These are phyloP conservation scores for Poterioochromonas sp. DNA, from an alignment of 352 stramenopile species.

Conservation along the genomic window DNA sequence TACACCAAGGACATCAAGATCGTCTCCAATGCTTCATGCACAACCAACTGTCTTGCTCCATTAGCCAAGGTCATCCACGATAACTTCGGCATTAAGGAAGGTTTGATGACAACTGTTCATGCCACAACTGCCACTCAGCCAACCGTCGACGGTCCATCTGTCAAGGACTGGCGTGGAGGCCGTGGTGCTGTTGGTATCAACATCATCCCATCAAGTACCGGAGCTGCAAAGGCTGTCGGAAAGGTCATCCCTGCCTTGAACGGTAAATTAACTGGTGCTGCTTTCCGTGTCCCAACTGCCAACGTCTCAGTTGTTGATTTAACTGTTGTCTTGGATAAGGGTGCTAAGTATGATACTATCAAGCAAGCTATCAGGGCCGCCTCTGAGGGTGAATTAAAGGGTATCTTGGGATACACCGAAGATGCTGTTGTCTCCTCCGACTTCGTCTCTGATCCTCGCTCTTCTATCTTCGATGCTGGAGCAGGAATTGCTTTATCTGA, in stretches of 20 bases:
- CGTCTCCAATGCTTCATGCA: slow-evolving; percentile 86
- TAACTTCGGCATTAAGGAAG: slow-evolving; percentile 91
- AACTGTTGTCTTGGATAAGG: slow-evolving; percentile 69
- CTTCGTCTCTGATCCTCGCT: slow-evolving; percentile 71
- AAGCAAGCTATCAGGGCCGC: slow-evolving; percentile 76
- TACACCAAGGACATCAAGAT: slow-evolving; percentile 61
- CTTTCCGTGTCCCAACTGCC: slow-evolving; percentile 82
- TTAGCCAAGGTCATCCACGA: slow-evolving; percentile 95
- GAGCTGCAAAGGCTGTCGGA: slow-evolving; percentile 75
- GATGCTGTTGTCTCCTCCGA: slow-evolving; percentile 79
- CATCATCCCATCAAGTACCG: slow-evolving; percentile 95
- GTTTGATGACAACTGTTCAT: slow-evolving; percentile 95
- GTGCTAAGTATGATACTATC: slow-evolving; percentile 75
- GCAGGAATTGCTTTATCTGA: slow-evolving; percentile 83
- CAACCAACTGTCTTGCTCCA: slow-evolving; percentile 94
- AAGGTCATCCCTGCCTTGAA: slow-evolving; percentile 86
- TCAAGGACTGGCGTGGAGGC: slow-evolving; percentile 83
- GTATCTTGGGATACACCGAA: slow-evolving; percentile 80
- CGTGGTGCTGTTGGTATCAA: slow-evolving; percentile 85
- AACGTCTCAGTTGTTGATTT: slow-evolving; percentile 90
- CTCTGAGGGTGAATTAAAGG: slow-evolving; percentile 71
- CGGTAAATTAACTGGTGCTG: slow-evolving; percentile 85
- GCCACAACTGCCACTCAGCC: slow-evolving; percentile 88
- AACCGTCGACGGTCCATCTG: slow-evolving; percentile 77
- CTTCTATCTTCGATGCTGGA: slow-evolving; percentile 85